Percentiles rank a stretch among this genome's conserved stretches.
phyloP scores from a whole-genome alignment of 2,329 filamentous ascomycete species.

The Trichophyton simii region DNA sequence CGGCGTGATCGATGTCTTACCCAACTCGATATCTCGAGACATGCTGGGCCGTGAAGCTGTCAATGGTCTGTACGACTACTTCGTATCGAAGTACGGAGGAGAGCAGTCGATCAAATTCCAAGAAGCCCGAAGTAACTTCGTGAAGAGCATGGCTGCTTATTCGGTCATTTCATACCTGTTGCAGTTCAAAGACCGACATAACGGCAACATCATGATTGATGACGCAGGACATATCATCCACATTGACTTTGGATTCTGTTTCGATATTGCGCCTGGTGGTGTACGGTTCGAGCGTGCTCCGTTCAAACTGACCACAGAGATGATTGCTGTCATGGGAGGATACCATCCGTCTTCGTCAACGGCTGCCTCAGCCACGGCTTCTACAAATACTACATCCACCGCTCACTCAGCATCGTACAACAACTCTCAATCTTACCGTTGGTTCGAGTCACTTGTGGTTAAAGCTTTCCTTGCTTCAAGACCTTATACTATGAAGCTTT shows the following conservation, averaged over 20 bases:
- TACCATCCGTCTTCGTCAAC: slow-evolving; percentile 15
- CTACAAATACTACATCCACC: background rate
- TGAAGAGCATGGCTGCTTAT: slow-evolving; percentile 98
- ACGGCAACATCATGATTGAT: slow-evolving; percentile 99
- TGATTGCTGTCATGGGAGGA: slow-evolving; percentile 96
- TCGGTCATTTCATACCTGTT: slow-evolving; percentile 91
- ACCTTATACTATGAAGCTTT: slow-evolving; percentile 76
- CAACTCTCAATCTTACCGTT: slow-evolving; percentile 76
- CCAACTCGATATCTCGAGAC: slow-evolving; percentile 94
- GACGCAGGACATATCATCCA: slow-evolving; percentile 94
- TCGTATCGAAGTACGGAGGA: slow-evolving; percentile 91
- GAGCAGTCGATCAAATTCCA: slow-evolving; percentile 93
- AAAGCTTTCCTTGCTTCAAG: slow-evolving; percentile 86
- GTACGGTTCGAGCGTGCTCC: slow-evolving; percentile 96
- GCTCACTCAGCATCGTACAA: slow-evolving; percentile 24
- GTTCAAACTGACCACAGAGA: slow-evolving; percentile 94
- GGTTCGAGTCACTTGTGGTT: slow-evolving; percentile 92
- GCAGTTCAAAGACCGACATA: slow-evolving; percentile 98
- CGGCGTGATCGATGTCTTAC: slow-evolving; percentile 93
- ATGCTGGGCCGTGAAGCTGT: slow-evolving; percentile 97
- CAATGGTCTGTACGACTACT: slow-evolving; percentile 97
- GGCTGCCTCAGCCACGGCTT: background rate
- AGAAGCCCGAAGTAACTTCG: slow-evolving; percentile 88
- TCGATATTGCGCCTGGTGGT: slow-evolving; percentile 93
- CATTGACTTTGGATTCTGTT: slow-evolving; percentile 99